These are phyloP conservation scores for Fusarium nodosum DNA, from an alignment of 2,329 filamentous ascomycete species.

Conservation along the genomic window DNA sequence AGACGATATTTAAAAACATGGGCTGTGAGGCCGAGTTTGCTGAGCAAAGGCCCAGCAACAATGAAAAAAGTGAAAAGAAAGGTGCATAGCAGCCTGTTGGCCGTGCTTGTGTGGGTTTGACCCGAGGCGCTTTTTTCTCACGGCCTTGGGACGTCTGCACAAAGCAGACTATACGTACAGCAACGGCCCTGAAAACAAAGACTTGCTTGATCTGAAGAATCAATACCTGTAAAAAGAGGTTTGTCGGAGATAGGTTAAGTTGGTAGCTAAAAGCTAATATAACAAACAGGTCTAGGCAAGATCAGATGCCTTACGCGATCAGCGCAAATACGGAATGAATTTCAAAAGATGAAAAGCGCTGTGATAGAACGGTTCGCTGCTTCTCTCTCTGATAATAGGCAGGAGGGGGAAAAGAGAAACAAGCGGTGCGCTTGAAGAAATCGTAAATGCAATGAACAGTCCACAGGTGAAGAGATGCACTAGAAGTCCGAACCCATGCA, in stretches of 20 bases:
- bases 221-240: neutral
- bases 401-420: neutral
- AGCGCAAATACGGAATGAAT: neutral
- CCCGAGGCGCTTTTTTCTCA: neutral
- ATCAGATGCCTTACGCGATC: neutral
- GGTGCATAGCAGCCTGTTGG: constrained; percentile 40
- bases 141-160: neutral
- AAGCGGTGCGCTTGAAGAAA: constrained; percentile 1
- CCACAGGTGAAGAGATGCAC: neutral
- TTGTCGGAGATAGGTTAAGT: neutral
- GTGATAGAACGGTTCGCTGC: neutral
- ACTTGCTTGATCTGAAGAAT: neutral
- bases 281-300: constrained; percentile 1
- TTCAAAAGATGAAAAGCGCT: neutral
- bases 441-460: neutral
- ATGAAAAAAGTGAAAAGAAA: constrained; percentile 12
- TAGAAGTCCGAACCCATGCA: neutral
- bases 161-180: neutral
- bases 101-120: constrained; percentile 7
- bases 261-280: neutral
- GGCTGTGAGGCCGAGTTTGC: constrained; percentile 21
- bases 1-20: constrained; percentile 28
- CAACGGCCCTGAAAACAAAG: neutral
- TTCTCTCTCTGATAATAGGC: neutral
- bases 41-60: constrained; percentile 34